Evolutionary conservation across 2,329 filamentous ascomycete species (phyloP), one percentile per base, ranked within the genome.

Genomic region (Aspergillus jensenii): DNA sequence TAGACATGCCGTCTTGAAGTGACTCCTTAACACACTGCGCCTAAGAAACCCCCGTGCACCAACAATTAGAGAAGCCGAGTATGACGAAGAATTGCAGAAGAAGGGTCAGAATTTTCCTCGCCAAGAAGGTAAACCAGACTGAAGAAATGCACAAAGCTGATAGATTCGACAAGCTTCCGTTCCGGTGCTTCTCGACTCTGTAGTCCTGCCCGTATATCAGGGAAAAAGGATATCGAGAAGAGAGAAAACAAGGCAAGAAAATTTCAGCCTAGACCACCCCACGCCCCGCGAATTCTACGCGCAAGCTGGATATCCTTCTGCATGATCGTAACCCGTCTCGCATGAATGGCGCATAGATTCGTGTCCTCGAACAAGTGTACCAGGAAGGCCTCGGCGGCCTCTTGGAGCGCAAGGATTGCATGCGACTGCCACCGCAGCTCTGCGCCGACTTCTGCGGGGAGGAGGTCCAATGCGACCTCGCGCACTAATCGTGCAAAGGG

Each of bases 231-330:
- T 45, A 60, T 31, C 35, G 53, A 52, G 43, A 41, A 39, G 17
- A 52, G 44, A 15, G 55, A 46, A 54, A 21, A 41, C 44, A n/a
- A 55, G 41, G 35, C 19, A 14, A 27, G 17, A 25, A 37, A 23
- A 19, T 17, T 50, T 76, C 77, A 84, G 77, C 76, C 88, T 77
- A 78, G 81, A 66, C 89, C 89, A 47, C 87, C 90, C 89, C 89
- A 93, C 46, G 87, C 84, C 12, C 90, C 90, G 52, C 90, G 82
- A 77, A 93, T 92, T 65, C 90, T 80, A 68, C 90, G 81, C 19
- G 93, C 93, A 60, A 98, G 84, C 78, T 97, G 93, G 68, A 99
- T 96, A 76, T 98, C 95, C 79, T 96, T 96, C 77, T 95, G 92
- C 90, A 96, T 93, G 68, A 97, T 96, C 40, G 93, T 98, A 53